phyloP scores from a whole-genome alignment of 441 rosid genomes.

The Croton setiger region DNA sequence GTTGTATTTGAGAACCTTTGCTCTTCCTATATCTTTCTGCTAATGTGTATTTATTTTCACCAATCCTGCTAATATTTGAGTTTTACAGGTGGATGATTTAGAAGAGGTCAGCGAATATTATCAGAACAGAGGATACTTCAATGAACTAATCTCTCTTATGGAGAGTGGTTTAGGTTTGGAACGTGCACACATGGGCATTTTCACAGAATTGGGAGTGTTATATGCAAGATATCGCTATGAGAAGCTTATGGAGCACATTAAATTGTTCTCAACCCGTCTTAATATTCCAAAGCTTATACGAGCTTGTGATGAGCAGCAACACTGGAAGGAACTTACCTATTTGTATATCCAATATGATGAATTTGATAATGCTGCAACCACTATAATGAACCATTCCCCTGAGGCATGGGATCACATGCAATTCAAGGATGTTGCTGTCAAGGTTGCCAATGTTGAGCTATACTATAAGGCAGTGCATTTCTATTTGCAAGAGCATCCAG shows the following conservation, averaged over 20 bases:
- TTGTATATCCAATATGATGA: conserved; percentile 91
- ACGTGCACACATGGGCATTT: conserved; percentile 99
- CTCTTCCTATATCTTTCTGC: neutral
- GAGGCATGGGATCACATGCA: conserved; percentile 99
- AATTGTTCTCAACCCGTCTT: conserved; percentile 95
- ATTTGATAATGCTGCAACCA: conserved; percentile 98
- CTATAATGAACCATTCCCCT: conserved; percentile 99
- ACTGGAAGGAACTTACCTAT: conserved; percentile 95
- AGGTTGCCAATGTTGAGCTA: conserved; percentile 96
- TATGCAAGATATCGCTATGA: conserved; percentile 99
- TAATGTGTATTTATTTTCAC: neutral
- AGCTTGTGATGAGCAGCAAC: conserved; percentile 99
- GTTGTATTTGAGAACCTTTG: neutral
- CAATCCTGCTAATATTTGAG: conserved; percentile 1
- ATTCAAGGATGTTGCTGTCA: conserved; percentile 87
- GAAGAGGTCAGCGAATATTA: conserved; percentile 98
- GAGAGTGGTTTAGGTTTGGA: conserved; percentile 99
- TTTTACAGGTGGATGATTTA: conserved; percentile 86
- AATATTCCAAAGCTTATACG: conserved; percentile 97
- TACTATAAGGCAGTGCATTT: conserved; percentile 99
- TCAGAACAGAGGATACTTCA: conserved; percentile 99
- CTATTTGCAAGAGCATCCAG: conserved; percentile 99
- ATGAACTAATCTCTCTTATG: conserved; percentile 95
- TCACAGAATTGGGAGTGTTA: conserved; percentile 96
- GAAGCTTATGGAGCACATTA: conserved; percentile 99